phyloP scores from a whole-genome alignment of 1,284 basidiomycete species.

The Peniophora sp. region DNA sequence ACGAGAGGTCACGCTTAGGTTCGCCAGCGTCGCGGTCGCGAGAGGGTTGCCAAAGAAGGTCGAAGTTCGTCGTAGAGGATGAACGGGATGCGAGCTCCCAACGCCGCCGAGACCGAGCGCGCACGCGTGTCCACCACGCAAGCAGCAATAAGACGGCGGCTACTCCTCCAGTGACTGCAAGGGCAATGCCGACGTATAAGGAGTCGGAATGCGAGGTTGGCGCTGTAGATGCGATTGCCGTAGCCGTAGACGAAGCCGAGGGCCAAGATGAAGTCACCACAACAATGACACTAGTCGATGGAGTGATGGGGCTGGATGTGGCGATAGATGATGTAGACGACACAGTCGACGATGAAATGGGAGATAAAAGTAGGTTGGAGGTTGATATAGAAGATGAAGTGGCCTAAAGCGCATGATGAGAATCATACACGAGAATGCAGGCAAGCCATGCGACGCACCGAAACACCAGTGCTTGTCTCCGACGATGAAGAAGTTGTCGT shows the following conservation, averaged over 20 bases:
- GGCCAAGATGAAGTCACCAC: neutral
- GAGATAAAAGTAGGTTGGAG: too few species aligned
- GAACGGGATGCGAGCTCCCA: constrained; percentile 14
- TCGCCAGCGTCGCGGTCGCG: constrained; percentile 30
- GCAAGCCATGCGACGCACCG: too few species aligned
- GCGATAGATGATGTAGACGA: neutral
- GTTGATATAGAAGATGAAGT: neutral
- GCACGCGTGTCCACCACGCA: constrained; percentile 31
- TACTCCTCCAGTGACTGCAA: constrained; percentile 32
- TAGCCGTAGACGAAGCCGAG: neutral
- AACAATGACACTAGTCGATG: neutral
- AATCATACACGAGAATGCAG: neutral
- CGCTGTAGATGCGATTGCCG: neutral
- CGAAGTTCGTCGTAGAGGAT: constrained; percentile 8
- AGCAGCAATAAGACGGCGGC: constrained; percentile 29
- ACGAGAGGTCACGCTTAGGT: constrained; percentile 16
- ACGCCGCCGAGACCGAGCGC: constrained; percentile 23
- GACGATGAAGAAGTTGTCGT: too few species aligned
- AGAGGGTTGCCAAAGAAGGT: constrained; percentile 14
- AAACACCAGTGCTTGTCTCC: too few species aligned
- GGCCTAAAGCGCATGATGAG: neutral
- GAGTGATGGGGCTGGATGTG: neutral
- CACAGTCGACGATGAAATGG: neutral
- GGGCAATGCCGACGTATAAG: constrained; percentile 35
- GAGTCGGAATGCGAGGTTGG: constrained; percentile 21